Evolutionary conservation across 2,329 filamentous ascomycete species (phyloP).

Genomic region (Graphiopsis chlorocephala): DNA sequence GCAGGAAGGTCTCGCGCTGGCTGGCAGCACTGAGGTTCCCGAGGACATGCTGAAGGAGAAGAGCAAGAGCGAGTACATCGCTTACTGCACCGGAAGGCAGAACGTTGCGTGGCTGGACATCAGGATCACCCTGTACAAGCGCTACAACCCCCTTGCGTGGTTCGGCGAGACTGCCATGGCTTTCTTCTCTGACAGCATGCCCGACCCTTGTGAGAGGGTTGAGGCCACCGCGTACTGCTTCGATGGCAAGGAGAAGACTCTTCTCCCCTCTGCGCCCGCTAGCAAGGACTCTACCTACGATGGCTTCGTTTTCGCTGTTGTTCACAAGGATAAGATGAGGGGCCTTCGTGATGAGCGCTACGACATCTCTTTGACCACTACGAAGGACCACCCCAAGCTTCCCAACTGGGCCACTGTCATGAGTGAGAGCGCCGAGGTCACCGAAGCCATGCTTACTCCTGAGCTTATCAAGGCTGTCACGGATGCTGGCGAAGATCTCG

Average conservation of each 20-base stretch:
- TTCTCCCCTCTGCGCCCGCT: conserved; percentile 63
- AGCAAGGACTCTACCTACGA: conserved; percentile 66
- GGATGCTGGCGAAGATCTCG: conserved; percentile 73
- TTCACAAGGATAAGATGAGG: conserved; percentile 95
- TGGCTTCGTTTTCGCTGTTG: conserved; percentile 89
- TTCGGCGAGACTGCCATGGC: conserved; percentile 66
- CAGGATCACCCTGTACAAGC: conserved; percentile 75
- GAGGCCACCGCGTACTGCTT: conserved; percentile 83
- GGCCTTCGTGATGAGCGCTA: conserved; percentile 86
- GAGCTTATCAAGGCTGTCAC: conserved; percentile 79
- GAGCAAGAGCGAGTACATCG: conserved; percentile 78
- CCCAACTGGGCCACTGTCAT: conserved; percentile 89
- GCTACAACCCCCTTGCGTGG: conserved; percentile 74
- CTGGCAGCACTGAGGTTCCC: conserved; percentile 45
- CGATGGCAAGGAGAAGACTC: conserved; percentile 81
- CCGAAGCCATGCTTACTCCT: conserved; percentile 79
- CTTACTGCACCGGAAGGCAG: conserved; percentile 86
- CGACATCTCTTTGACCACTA: conserved; percentile 86
- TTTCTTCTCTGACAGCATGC: conserved; percentile 77
- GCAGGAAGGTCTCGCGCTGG: conserved; percentile 29
- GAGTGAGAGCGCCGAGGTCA: conserved; percentile 95
- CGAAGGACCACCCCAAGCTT: conserved; percentile 88
- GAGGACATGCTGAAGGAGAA: conserved; percentile 76
- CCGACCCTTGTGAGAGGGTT: conserved; percentile 66
- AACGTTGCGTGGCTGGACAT: conserved; percentile 90